Conservation (phyloP, 179 eudicot species). For the Corrigiola litoralis region DNA sequence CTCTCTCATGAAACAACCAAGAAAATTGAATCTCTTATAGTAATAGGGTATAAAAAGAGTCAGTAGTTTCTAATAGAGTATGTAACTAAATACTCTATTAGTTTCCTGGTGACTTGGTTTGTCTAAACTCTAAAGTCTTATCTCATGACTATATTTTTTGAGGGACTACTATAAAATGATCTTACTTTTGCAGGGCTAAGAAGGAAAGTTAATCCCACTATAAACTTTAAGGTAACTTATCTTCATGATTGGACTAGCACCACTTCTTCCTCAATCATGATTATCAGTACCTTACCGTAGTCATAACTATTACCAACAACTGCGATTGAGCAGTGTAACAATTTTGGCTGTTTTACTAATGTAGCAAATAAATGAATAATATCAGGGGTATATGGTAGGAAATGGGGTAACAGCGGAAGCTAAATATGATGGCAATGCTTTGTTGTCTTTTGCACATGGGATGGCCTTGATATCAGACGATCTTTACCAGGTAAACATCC, state of each 20-base stretch:
- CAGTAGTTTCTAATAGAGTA: too few species aligned
- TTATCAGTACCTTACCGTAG: background rate
- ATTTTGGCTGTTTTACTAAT: background rate
- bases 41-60: too few species aligned
- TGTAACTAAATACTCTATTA: too few species aligned
- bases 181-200: slow-evolving; percentile 49
- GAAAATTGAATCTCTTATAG: too few species aligned
- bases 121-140: too few species aligned
- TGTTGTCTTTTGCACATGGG: slow-evolving; percentile 88
- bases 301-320: background rate
- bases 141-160: too few species aligned
- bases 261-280: background rate
- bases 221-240: slow-evolving; percentile 73
- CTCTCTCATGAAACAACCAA: too few species aligned
- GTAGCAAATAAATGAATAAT: background rate
- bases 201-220: slow-evolving; percentile 53
- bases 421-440: slow-evolving; percentile 67
- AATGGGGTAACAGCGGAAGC: slow-evolving; percentile 77
- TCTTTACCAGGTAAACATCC: slow-evolving; percentile 43
- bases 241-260: slow-evolving; percentile 8
- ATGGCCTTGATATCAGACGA: slow-evolving; percentile 94
- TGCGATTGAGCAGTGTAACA: background rate
- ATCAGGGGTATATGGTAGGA: slow-evolving; percentile 90
- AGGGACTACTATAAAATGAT: background rate
- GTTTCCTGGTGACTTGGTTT: too few species aligned